Evolutionary conservation across 2,329 filamentous ascomycete species (phyloP), one percentile per base, ranked within the genome.

Genomic region (Aspergillus arachidicola): DNA sequence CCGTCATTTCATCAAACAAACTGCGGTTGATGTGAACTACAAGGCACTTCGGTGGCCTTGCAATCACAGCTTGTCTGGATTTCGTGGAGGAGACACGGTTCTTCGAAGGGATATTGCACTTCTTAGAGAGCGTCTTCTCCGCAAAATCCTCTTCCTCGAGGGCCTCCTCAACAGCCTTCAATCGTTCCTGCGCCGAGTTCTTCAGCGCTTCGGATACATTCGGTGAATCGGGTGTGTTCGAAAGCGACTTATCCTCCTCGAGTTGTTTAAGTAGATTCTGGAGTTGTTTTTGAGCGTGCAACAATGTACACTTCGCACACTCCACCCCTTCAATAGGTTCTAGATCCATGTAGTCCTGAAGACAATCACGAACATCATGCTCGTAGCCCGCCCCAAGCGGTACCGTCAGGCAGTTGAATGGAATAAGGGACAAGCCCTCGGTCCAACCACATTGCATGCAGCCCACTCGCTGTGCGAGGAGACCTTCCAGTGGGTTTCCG

Each of bases 341-440:
- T 10, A 97, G 84, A 14, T 88, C 86, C 32, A 92, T 95, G 74
- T 94, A 97, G 26, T 93, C 89, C 73, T 96, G 90, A 23, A 99
- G 80, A 60, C 93, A 90, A 63, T 95, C 89, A 62, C 89, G 88
- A 0, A 98, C 80, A 64, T 93, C 86, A 72, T 94, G 92, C 21
- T 85, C 81, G 66, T 83, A 84, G 55, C 85, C 84, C 6, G 84
- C 80, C 1, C 91, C 92, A 1, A 98, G 86, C 41, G 90, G 93
- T 0, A 98, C 86, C 0, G 94, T 97, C 54, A 98, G 81, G 72
- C 93, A 97, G 73, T 95, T 97, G 83, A 98, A 98, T 0, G 93
- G 93, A 23, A 93, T 96, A 80, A 98, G 87, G 1, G 91, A 93
- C 16, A 97, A 83, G 1, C 94, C 94, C 71, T 97, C 93, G 0